A percentile compares a stretch with the other conserved stretches of the same genome.
phyloP scores from a whole-genome alignment of 345 rosid genomes.

The Lepidium aucheri region DNA sequence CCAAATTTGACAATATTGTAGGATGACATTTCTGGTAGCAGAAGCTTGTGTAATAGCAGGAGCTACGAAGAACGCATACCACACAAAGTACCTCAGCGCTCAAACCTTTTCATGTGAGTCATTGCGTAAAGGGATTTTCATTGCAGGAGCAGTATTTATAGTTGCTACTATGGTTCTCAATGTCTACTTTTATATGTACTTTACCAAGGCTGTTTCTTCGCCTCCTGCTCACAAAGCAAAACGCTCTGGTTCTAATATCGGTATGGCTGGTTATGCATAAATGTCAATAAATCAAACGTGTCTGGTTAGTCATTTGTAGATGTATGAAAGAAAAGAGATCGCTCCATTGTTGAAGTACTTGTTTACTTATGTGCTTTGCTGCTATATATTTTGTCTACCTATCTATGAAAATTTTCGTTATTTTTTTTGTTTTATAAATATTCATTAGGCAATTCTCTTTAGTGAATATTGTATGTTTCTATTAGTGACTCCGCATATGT shows the following conservation, averaged over 20 bases:
- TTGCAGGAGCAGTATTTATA: conserved; percentile 85
- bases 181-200: conserved; percentile 78
- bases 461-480: not conserved
- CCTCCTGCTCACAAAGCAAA: conserved; percentile 55
- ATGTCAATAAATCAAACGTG: not conserved
- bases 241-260: conserved; percentile 46
- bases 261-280: conserved; percentile 74
- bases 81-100: conserved; percentile 79
- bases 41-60: conserved; percentile 94
- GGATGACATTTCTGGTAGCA: conserved; percentile 77
- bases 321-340: not conserved
- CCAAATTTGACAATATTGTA: conserved; percentile 13
- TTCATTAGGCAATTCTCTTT: not conserved
- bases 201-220: conserved; percentile 56
- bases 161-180: conserved; percentile 87
- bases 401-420: not conserved
- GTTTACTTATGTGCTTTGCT: not conserved
- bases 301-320: conserved; percentile 13
- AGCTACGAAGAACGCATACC: conserved; percentile 85
- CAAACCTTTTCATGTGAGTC: conserved; percentile 78
- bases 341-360: conserved; percentile 4
- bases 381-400: not conserved
- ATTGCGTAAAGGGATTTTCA: conserved; percentile 78
- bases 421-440: too few relatives aligned
- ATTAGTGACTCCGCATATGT: not conserved